Conservation (phyloP, 306 rosid genomes). For the Senna tora region DNA sequence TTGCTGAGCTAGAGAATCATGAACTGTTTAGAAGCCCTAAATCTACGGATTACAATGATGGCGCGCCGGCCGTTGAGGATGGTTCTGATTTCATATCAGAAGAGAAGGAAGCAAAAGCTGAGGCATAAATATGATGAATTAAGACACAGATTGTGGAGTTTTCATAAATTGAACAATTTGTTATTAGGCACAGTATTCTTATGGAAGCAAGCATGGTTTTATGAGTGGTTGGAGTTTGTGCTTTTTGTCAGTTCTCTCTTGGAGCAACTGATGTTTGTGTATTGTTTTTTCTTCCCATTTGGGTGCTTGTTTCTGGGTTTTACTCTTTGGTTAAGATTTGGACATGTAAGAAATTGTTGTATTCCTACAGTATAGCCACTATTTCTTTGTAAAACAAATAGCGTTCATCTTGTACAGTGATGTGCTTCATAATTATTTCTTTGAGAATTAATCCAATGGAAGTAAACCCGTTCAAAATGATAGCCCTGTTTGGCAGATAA, state of each 20-base stretch:
- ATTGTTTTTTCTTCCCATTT: neutral
- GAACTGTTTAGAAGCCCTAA: slow-evolving; percentile 57
- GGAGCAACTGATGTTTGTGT: slow-evolving; percentile 6
- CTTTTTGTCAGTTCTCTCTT: neutral
- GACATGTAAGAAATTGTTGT: neutral
- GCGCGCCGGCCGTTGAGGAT: slow-evolving; percentile 48
- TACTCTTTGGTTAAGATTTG: neutral
- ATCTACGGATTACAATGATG: slow-evolving; percentile 40
- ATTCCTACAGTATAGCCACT: neutral
- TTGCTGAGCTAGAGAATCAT: slow-evolving; percentile 56
- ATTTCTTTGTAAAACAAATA: slow-evolving; percentile 5
- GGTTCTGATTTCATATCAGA: slow-evolving; percentile 63
- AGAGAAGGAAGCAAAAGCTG: slow-evolving; percentile 46
- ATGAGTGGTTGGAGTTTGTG: slow-evolving; percentile 33
- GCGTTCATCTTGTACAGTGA: neutral
- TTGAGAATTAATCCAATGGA: too few species aligned
- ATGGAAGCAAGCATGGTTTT: slow-evolving; percentile 28
- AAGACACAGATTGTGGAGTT: slow-evolving; percentile 2
- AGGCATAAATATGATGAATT: neutral
- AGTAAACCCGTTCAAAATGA: too few species aligned
- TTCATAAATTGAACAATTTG: neutral
- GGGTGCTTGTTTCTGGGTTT: neutral
- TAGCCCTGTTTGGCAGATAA: too few species aligned
- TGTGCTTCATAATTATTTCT: neutral
- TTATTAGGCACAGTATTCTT: neutral